These are phyloP conservation scores for Alternaria rosae DNA, from an alignment of 2,329 filamentous ascomycete genomes.

Conservation along the genomic window DNA sequence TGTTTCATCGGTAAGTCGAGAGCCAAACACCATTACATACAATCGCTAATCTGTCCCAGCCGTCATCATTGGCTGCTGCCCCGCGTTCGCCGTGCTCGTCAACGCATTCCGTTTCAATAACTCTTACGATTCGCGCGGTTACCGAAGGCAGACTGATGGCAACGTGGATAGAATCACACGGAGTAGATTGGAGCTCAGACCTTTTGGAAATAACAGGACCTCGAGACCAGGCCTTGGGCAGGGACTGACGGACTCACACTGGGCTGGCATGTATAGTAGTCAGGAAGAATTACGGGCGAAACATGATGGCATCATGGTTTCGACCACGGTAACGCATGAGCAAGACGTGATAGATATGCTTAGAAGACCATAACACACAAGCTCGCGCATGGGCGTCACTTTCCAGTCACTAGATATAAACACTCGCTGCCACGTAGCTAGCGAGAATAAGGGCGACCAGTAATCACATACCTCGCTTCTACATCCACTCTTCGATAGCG, in stretches of 20 bases:
- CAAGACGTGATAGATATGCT: background rate
- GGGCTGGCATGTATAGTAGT: conserved; percentile 10
- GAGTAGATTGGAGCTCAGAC: background rate
- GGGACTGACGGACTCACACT: background rate
- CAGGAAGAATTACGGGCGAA: conserved; percentile 15
- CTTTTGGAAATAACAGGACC: background rate
- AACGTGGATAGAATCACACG: background rate
- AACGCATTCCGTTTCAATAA: conserved; percentile 8
- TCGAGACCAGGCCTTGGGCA: background rate
- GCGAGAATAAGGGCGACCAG: background rate
- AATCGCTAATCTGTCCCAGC: conserved; percentile 9
- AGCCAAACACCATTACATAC: background rate
- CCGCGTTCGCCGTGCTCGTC: conserved; percentile 21
- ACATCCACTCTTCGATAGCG: background rate
- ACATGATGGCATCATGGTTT: conserved; percentile 9
- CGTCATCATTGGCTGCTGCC: conserved; percentile 26
- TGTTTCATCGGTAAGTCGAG: conserved; percentile 33
- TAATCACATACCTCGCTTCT: background rate
- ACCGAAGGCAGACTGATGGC: conserved; percentile 5
- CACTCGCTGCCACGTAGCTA: background rate
- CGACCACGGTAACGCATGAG: conserved; percentile 1
- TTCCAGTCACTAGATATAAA: background rate
- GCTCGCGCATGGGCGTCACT: background rate
- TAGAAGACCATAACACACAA: background rate
- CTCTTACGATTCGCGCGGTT: conserved; percentile 7